Evolutionary conservation across 2,329 filamentous ascomycete species (phyloP), one percentile per base, ranked within the genome.

Genomic region (Penicillium sp.): DNA sequence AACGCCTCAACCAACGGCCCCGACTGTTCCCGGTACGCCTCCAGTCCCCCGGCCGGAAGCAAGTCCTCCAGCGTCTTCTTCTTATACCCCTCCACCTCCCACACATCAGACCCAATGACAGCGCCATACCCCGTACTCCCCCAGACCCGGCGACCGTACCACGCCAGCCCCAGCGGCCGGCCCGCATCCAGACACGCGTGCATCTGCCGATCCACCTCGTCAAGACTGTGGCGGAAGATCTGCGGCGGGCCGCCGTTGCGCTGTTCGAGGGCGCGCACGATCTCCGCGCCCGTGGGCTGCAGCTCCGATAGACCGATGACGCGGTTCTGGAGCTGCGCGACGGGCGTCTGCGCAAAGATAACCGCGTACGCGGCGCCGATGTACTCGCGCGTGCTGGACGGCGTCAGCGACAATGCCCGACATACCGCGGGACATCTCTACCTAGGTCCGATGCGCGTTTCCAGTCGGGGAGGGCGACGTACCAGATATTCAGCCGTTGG

Each of bases 91-190:
- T 44, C 15, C 2, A 47, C 33, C 11, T 51, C 43, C 49, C 50
- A 54, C 2, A 54, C 9, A 26, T 54, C 47, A 9, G 28, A 13
- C 5, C 34, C 33, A 17, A 52, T 8, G 32, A 43, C 39, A 10
- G 33, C 18, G 1, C 10, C 9, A 33, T 33, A 19, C 7, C 44
- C 15, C 18, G 49, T 50, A 7, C 33, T 31, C n/a, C 41, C 51
- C 51, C 51, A 53, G 2, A 49, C 31, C 8, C 42, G 45, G n/a
- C 49, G 47, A 20, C 51, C 47, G 13, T 48, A 51, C 13, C 20
- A 39, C 3, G 45, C 30, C 2, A 50, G 8, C 2, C 34, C 45
- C 28, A 48, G 15, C 6, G 29, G 27, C 14, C 18, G 28, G 1
- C 33, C 41, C 4, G 4, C 27, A 1, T 11, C 14, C 3, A 52